Evolutionary conservation across 768 basidiomycete species (phyloP).

Genomic region (Rhizopogon roseolus): DNA sequence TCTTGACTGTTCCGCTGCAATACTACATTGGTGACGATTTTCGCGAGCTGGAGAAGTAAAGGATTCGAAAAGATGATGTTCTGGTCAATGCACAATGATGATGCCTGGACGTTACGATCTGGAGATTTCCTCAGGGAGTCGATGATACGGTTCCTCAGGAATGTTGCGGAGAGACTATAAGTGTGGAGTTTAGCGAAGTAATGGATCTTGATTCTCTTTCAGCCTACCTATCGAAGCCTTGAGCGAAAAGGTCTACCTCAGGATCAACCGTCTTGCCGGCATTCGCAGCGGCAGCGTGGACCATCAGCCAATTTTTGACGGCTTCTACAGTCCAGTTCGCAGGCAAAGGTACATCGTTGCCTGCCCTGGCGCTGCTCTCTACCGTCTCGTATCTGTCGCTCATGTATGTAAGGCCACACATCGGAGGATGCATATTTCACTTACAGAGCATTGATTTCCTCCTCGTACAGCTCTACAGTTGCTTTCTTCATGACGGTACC

Average conservation of each 20-base stretch:
- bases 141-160: background rate
- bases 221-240: slow-evolving; percentile 33
- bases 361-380: slow-evolving; percentile 18
- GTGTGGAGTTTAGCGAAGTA: background rate
- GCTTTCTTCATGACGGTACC: slow-evolving; percentile 41
- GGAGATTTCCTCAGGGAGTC: background rate
- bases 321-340: slow-evolving; percentile 15
- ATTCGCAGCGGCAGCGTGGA: slow-evolving; percentile 16
- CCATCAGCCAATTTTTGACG: slow-evolving; percentile 22
- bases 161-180: background rate
- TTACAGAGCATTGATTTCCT: slow-evolving; percentile 45
- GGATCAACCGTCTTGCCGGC: slow-evolving; percentile 5
- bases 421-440: background rate
- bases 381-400: slow-evolving; percentile 26
- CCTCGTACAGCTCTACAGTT: slow-evolving; percentile 33
- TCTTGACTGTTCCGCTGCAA: background rate
- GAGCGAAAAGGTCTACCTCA: slow-evolving; percentile 23
- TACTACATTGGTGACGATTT: background rate
- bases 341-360: slow-evolving; percentile 16
- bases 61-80: background rate
- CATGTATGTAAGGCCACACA: background rate
- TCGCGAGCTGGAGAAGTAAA: background rate
- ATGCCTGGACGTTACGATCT: background rate
- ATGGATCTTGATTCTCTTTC: too few relatives aligned
- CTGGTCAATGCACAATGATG: background rate